phyloP scores from a whole-genome alignment of 345 rosid genomes.

The Mallotus nudiflorus region DNA sequence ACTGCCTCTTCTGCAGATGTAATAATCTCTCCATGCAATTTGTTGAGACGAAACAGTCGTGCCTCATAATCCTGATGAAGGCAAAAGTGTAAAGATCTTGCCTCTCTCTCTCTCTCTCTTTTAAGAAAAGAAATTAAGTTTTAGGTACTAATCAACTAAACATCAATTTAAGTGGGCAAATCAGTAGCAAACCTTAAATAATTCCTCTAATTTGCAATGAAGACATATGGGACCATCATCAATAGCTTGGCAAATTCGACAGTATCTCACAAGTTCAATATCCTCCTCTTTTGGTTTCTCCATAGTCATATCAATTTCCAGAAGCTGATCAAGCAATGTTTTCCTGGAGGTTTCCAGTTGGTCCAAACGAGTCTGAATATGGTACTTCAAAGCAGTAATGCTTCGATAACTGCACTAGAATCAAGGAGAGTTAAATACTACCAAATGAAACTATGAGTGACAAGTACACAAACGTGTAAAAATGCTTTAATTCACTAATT shows the following conservation, averaged over 20 bases:
- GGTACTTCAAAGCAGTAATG: conserved; percentile 70
- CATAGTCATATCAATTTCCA: conserved; percentile 79
- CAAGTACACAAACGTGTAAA: not conserved
- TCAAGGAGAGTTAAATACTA: conserved; percentile 23
- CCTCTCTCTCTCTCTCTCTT: not conserved
- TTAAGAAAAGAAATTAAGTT: too few species aligned
- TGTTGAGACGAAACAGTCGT: conserved; percentile 77
- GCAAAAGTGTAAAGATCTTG: conserved; percentile 4
- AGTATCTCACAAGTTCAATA: conserved; percentile 67
- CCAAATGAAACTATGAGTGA: conserved; percentile 4
- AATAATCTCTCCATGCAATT: conserved; percentile 63
- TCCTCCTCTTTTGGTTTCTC: conserved; percentile 76
- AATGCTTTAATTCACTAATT: not conserved
- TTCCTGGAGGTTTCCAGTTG: conserved; percentile 65
- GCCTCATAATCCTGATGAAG: conserved; percentile 76
- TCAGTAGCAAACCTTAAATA: conserved; percentile 61
- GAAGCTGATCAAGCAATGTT: conserved; percentile 55
- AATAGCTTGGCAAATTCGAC: conserved; percentile 61
- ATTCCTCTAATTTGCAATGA: conserved; percentile 82
- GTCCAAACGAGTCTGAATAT: conserved; percentile 81
- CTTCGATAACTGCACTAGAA: conserved; percentile 63
- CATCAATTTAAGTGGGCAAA: conserved; percentile 11
- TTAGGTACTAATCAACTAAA: conserved; percentile 10
- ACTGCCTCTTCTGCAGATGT: conserved; percentile 82
- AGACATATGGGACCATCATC: conserved; percentile 80